These are phyloP conservation scores for Ceratocystis lukuohia DNA, from an alignment of 2,329 filamentous ascomycete species.

Conservation along the genomic window DNA sequence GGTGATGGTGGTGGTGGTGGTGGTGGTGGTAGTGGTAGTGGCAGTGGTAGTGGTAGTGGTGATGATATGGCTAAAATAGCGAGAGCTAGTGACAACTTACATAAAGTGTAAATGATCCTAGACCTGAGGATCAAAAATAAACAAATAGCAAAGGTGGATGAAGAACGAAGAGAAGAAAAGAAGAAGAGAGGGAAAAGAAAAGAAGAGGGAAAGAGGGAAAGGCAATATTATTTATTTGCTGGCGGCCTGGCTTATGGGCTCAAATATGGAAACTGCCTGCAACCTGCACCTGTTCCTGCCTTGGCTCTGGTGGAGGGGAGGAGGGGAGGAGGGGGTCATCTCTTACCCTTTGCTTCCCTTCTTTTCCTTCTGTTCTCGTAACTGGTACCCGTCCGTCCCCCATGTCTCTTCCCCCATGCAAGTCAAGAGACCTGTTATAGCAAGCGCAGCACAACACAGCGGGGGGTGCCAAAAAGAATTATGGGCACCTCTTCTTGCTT, in stretches of 20 bases:
- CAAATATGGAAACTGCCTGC: constrained; percentile 14
- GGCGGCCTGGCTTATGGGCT: constrained; percentile 7
- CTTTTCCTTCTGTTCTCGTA: constrained; percentile 4
- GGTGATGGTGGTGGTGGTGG: too few species aligned
- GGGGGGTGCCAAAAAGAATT: constrained; percentile 13
- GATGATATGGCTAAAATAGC: too few species aligned
- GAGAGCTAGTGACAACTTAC: constrained; percentile 14
- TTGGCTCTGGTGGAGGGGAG: constrained; percentile 2
- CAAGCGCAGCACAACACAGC: constrained; percentile 5
- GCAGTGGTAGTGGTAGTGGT: too few species aligned
- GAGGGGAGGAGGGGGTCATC: neutral
- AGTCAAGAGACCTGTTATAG: neutral
- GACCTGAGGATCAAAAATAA: constrained; percentile 18
- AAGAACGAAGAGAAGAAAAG: constrained; percentile 19
- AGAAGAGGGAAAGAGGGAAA: constrained; percentile 16
- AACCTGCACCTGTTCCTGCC: constrained; percentile 1
- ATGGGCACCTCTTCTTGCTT: constrained; percentile 4
- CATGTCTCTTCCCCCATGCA: neutral
- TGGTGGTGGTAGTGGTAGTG: too few species aligned
- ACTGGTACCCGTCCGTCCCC: neutral
- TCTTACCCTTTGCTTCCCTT: neutral
- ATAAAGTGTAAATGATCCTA: constrained; percentile 19
- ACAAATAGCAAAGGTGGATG: constrained; percentile 18
- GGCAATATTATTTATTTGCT: constrained; percentile 18
- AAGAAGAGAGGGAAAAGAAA: constrained; percentile 19